Evolutionary conservation across 2,329 filamentous ascomycete genomes (phyloP), one percentile per base, ranked within the genome.

Genomic region (Paraphaeosphaeria sporulosa): DNA sequence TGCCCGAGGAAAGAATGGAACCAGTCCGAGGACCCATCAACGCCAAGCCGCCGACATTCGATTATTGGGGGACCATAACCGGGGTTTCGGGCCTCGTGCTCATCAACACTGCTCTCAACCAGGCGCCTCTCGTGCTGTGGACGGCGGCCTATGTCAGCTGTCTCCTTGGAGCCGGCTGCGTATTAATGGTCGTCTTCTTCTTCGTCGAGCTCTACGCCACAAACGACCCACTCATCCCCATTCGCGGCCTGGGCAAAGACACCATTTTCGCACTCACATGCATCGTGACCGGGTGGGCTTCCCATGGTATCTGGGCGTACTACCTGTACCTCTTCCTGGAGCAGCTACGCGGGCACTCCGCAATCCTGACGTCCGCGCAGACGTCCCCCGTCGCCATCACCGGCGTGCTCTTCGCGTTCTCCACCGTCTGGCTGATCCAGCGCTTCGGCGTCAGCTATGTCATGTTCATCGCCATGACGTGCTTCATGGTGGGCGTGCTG

Each of bases 61-160:
- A 84, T 57, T 70, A 79, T 40, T 66, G 79, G 34, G 84, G 83
- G 17, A 77, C 78, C 6, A 60, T 79, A 2, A 76, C 78, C 13
- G 87, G 87, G 0, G 80, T 89, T 13, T 75, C 78, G 0, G 83
- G 83, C 0, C 76, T 90, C 8, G 78, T 89, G 0, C 79, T 90
- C n/a, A 81, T 90, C 73, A 89, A 89, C 71, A 86, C 90, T 64
- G 85, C 87, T 0, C 89, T 86, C 83, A 90, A 88, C 61, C 86
- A 90, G 67, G 87, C 84, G 0, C 83, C 86, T 0, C 78, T 86
- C 0, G 84, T 81, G 1, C 85, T 85, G 2, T 90, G 88, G 88
- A 65, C 73, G 1, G 79, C 80, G 2, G 79, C 85, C 0, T 86
- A 86, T 51, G 80, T 87, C 15, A 82, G 84, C 52, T 76, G 84